These are phyloP conservation scores for Paramecium pentaurelia DNA, from an alignment of 73 alveolate genomes.

Conservation along the genomic window DNA sequence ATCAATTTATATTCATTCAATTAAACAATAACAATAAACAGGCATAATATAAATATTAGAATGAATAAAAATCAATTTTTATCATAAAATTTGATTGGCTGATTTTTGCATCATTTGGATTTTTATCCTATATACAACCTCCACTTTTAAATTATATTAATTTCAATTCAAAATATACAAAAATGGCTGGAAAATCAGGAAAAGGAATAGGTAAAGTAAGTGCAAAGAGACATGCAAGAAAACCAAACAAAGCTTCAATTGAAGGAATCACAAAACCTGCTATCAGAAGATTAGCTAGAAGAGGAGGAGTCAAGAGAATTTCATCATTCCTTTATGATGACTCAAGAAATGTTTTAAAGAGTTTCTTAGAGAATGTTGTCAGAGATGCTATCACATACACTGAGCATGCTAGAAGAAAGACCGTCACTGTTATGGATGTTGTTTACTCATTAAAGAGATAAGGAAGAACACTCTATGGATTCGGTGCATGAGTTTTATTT, in stretches of 20 bases:
- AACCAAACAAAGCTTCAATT: constrained; percentile 72
- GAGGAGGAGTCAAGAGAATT: constrained; percentile 92
- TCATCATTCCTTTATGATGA: constrained; percentile 81
- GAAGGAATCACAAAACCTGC: constrained; percentile 89
- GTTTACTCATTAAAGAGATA: constrained; percentile 82
- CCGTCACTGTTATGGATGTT: constrained; percentile 87
- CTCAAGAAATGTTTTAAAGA: constrained; percentile 76
- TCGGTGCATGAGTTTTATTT: constrained; percentile 62
- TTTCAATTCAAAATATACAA: not conserved
- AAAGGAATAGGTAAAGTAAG: constrained; percentile 73
- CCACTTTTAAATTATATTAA: not conserved
- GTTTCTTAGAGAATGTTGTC: constrained; percentile 77
- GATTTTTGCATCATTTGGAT: not conserved
- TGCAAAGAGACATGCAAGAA: constrained; percentile 73
- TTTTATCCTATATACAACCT: not conserved
- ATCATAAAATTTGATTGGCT: not conserved
- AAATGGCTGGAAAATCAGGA: constrained; percentile 69
- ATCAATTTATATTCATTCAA: not conserved
- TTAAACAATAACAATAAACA: not conserved
- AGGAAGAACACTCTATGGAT: constrained; percentile 86
- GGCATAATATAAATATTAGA: not conserved
- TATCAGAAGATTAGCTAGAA: constrained; percentile 92
- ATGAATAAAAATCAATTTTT: not conserved
- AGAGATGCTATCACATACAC: constrained; percentile 82
- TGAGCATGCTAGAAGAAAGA: constrained; percentile 88